Conservation (phyloP, 305 asterid species). For the Rubia peregrina region DNA sequence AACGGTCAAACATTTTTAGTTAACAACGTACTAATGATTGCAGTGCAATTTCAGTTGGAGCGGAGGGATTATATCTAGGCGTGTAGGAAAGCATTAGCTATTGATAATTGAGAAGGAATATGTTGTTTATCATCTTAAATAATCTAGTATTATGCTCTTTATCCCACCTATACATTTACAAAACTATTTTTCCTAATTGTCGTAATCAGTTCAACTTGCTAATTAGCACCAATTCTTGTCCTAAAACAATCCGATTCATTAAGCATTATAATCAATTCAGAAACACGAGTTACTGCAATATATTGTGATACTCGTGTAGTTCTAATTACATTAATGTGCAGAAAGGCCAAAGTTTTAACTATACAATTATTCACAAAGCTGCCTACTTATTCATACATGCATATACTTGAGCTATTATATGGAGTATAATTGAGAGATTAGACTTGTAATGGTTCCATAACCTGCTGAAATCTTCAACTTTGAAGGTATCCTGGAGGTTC, state of each 20-base stretch:
- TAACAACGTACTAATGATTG: too few species aligned
- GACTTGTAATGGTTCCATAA: not conserved
- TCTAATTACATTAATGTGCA: not conserved
- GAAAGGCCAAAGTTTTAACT: conserved; percentile 13
- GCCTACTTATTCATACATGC: conserved; percentile 19
- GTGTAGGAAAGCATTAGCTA: not conserved
- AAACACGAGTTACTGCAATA: not conserved
- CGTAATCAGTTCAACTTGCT: not conserved
- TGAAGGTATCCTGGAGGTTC: conserved; percentile 1
- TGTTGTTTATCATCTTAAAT: not conserved
- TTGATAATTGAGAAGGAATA: not conserved
- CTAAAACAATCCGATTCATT: not conserved
- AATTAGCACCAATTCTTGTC: not conserved
- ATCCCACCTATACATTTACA: not conserved
- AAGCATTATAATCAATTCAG: not conserved
- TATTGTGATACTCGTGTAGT: too few species aligned
- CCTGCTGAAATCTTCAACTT: conserved; percentile 6
- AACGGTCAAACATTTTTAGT: too few species aligned
- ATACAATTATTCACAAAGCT: conserved; percentile 24
- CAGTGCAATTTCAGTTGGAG: too few species aligned
- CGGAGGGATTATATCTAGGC: not conserved
- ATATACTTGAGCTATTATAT: not conserved
- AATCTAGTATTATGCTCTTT: not conserved
- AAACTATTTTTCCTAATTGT: not conserved
- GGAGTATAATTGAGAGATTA: not conserved